phyloP scores from a whole-genome alignment of 306 rosid genomes.

The Argentina anserina region DNA sequence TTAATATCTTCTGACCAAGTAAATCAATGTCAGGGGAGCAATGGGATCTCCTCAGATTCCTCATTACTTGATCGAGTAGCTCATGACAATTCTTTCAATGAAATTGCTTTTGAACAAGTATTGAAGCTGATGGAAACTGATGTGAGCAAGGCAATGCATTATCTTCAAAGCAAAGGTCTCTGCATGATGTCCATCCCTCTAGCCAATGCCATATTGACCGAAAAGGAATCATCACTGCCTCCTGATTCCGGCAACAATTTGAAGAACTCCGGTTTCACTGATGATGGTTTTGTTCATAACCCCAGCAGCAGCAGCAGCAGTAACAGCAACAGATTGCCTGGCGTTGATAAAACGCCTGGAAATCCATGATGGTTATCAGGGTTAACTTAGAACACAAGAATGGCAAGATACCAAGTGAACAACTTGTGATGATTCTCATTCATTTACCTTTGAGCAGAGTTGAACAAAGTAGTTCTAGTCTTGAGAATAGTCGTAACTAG shows the following conservation, averaged over 20 bases:
- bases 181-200: constrained; percentile 26
- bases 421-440: neutral
- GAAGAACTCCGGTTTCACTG: constrained; percentile 4
- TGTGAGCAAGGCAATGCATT: constrained; percentile 25
- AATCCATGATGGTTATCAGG: neutral
- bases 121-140: constrained; percentile 27
- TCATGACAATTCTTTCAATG: constrained; percentile 12
- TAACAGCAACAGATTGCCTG: neutral
- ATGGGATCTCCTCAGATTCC: neutral
- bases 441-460: neutral
- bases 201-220: constrained; percentile 23
- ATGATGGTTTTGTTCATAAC: neutral
- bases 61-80: constrained; percentile 13
- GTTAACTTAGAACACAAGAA: neutral
- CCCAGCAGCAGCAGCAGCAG: constrained; percentile 16
- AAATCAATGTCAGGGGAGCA: constrained; percentile 10
- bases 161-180: constrained; percentile 28
- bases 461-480: neutral
- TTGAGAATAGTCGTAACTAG: neutral
- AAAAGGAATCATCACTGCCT: constrained; percentile 4
- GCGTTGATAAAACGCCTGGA: neutral
- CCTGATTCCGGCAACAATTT: neutral
- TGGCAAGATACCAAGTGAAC: neutral
- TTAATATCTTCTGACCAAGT: constrained; percentile 3
- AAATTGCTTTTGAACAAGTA: constrained; percentile 22